phyloP scores from a whole-genome alignment of 371 early-diverging fungal species.

The Thermomucor indicae-seudaticae region DNA sequence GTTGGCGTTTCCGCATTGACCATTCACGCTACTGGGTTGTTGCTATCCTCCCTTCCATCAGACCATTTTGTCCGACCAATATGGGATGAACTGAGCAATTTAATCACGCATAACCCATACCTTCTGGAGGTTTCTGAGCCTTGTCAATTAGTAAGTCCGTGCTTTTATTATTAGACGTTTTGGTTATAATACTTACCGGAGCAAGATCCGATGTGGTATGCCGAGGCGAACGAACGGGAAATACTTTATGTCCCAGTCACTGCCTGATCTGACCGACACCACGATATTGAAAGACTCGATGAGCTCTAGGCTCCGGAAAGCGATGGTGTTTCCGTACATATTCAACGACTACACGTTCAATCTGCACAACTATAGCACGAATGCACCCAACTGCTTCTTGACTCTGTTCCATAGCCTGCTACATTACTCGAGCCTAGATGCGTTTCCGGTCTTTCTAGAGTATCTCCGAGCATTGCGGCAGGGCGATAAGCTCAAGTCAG shows the following conservation, averaged over 20 bases:
- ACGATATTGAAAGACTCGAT: constrained; percentile 31
- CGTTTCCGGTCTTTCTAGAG: constrained; percentile 38
- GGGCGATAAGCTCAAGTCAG: constrained; percentile 49
- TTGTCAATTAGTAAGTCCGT: constrained; percentile 42
- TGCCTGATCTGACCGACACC: constrained; percentile 35
- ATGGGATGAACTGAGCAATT: constrained; percentile 37
- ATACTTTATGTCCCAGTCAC: constrained; percentile 28
- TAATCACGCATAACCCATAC: constrained; percentile 38
- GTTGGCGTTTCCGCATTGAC: constrained; percentile 40
- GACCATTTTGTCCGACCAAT: constrained; percentile 40
- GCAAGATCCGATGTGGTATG: constrained; percentile 46
- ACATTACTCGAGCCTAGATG: constrained; percentile 61
- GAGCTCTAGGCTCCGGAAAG: constrained; percentile 38
- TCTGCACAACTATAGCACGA: constrained; percentile 57
- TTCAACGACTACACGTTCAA: constrained; percentile 63
- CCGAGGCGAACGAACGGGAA: constrained; percentile 35
- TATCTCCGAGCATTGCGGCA: constrained; percentile 27
- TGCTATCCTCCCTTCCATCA: constrained; percentile 40
- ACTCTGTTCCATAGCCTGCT: constrained; percentile 60
- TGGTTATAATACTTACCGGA: not conserved
- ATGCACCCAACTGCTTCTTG: constrained; percentile 59
- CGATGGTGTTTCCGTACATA: constrained; percentile 47
- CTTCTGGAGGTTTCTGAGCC: constrained; percentile 46
- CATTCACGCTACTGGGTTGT: constrained; percentile 42
- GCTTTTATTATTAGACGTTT: too few species aligned